Evolutionary conservation across 306 rosid species (phyloP), one percentile per base, ranked within the genome.

Genomic region (Prosopis cineraria): DNA sequence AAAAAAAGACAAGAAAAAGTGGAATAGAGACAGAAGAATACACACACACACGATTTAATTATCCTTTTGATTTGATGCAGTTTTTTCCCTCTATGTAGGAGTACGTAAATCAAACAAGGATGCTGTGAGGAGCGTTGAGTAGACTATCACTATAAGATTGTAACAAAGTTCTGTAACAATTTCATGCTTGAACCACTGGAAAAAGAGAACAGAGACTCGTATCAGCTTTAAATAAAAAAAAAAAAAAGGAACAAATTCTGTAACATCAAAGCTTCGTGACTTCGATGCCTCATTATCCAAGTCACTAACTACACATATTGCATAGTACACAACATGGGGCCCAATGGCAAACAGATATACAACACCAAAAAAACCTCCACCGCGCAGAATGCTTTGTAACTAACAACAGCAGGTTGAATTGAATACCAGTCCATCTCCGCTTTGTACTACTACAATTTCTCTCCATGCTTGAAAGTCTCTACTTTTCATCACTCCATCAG

Each of bases 401-500:
- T 39, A 59, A 59, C 29, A 73, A 60, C 30, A 40, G 17, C 70
- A 66, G 72, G 27, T 80, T 13, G 20, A 72, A 30, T 76, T 22
- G 33, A 72, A 22, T 22, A 31, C 34, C 55, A 29, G 17, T 44
- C 66, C 30, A 14, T 17, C 65, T 58, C 64, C 24, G 34, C 48
- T 55, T 55, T 70, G 11, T 77, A 22, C 34, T 48, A 48, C 24
- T 34, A 52, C 74, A 48, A 45, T 71, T 78, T 69, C 60, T 70
- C 56, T 74, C 12, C 3, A 77, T 20, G 34, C 62, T 64, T 17
- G 82, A 65, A 77, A 66, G n/a, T 29, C 81, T 53, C 58, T 71
- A 69, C 75, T 89, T 81, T 81, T 60, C 79, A 50, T 77, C 43
- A 34, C 73, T 86, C 72, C 9, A 77, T 62, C 81, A 52, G 77